These are phyloP conservation scores for Coniferiporia sulphurascens DNA, from an alignment of 1,284 basidiomycete genomes.

Conservation along the genomic window DNA sequence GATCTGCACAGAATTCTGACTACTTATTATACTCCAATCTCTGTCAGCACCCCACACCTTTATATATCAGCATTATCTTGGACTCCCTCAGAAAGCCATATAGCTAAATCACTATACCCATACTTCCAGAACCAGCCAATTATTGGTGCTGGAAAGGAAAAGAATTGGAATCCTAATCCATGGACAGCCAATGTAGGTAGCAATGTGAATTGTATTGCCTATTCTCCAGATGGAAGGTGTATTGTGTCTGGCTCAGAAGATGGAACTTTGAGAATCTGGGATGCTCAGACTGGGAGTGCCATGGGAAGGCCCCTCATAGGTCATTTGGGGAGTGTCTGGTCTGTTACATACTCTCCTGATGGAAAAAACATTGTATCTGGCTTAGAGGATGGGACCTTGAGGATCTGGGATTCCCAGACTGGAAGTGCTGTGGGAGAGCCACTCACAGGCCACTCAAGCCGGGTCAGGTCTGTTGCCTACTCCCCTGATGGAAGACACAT, in stretches of 20 bases:
- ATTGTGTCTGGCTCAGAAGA: no score
- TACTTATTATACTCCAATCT: neutral
- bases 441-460: no score
- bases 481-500: neutral
- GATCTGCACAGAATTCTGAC: neutral
- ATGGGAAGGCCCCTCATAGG: no score
- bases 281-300: neutral
- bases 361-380: neutral
- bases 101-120: neutral
- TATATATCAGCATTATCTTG: conserved; percentile 8
- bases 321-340: neutral
- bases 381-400: neutral
- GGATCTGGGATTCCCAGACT: no score
- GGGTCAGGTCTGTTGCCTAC: conserved; percentile 4
- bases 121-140: neutral
- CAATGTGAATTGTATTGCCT: neutral
- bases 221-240: no score
- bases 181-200: neutral
- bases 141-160: neutral
- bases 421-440: no score
- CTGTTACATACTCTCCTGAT: neutral
- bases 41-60: conserved; percentile 6
- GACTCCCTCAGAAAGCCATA: neutral
- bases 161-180: neutral
- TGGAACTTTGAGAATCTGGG: neutral